phyloP scores from a whole-genome alignment of 257 asterid genomes.

The Schizonepeta tenuifolia region DNA sequence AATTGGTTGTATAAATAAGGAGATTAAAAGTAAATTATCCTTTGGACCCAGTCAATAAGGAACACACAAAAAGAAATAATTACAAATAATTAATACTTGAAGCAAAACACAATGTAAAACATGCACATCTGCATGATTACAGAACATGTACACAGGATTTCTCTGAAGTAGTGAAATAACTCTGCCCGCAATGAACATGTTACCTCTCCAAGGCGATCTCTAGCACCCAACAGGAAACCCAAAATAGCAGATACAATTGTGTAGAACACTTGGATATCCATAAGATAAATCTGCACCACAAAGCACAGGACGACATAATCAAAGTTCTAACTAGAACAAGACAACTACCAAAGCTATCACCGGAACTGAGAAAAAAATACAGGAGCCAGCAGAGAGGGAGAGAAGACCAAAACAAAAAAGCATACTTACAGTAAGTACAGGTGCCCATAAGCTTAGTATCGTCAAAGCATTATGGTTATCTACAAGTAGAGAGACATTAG shows the following conservation, averaged over 20 bases:
- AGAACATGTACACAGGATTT: conserved; percentile 7
- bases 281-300: conserved; percentile 79
- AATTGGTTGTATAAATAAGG: conserved; percentile 5
- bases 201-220: conserved; percentile 99
- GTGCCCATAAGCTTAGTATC: conserved; percentile 89
- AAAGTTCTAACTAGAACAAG: conserved; percentile 25
- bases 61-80: not conserved
- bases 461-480: conserved; percentile 91
- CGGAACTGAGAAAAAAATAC: not conserved
- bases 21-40: conserved; percentile 16
- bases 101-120: not conserved
- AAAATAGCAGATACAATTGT: conserved; percentile 82
- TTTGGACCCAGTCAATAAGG: conserved; percentile 1
- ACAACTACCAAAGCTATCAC: not conserved
- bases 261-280: conserved; percentile 90
- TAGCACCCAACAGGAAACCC: conserved; percentile 96
- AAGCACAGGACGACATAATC: conserved; percentile 22
- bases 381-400: conserved; percentile 19
- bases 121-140: conserved; percentile 1
- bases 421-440: conserved; percentile 78
- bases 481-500: conserved; percentile 43
- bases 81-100: not conserved
- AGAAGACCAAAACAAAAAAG: not conserved
- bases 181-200: conserved; percentile 17
- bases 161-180: not conserved